Evolutionary conservation across 2,329 filamentous ascomycete species (phyloP), one percentile per base, ranked within the genome.

Genomic region (Cadophora sp.): DNA sequence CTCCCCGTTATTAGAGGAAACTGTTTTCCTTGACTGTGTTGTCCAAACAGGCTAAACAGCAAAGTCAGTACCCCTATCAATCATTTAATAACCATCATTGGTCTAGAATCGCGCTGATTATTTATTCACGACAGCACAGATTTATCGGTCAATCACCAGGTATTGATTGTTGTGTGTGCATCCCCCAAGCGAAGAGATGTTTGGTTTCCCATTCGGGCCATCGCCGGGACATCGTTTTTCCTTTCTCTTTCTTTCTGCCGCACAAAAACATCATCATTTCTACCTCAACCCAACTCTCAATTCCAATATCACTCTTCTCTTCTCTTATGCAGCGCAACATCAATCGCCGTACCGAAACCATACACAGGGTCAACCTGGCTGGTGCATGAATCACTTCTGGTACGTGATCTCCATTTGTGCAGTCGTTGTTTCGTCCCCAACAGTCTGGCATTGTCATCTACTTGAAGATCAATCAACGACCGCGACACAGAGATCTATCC

Each of bases 111-210:
- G 8, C 2, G 36, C 8, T 39, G 8, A 39, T 9, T 5, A 39
- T 39, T 13, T 9, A 2, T 13, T 11, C 36, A 2, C 36, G 36
- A 11, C 36, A 39, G 36, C 7, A 39, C 30, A 8, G 11, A 5
- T 39, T 39, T 39, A 9, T 39, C 36, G 8, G 45, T 9, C 45
- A 48, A 22, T 22, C n/a, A 48, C 7, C 45, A n/a, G 18, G n/a
- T 9, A 13, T 24, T 20, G 45, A 22, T 13, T 24, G n/a, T 22
- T 22, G 18, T n/a, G 24, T 58, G 55, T 43, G 55, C 36, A 22
- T 43, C 36, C 16, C 20, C 9, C 55, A 58, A 58, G 55, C 55
- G 55, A 58, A n/a, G 20, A 24, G 20, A 24, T 58, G 55, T 58
- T 58, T 58, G 55, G 20, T 58, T 58, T 56, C 33, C 33, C 6